Evolutionary conservation across 768 basidiomycete genomes (phyloP).

Genomic region (Macrolepiota dolichaula): DNA sequence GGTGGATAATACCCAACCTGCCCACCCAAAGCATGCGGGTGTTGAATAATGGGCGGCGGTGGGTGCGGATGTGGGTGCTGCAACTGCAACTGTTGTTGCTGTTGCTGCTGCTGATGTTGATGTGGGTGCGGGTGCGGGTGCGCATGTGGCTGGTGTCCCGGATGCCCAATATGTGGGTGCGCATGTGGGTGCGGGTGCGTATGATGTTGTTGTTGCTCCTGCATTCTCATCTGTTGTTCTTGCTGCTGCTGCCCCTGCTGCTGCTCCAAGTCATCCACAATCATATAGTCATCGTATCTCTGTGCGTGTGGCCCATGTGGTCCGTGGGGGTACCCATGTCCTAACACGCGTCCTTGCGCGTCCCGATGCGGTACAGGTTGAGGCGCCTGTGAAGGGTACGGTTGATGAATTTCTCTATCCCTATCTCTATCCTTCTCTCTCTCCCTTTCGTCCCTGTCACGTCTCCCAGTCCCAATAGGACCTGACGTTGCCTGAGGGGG

Average conservation of each 20-base stretch:
- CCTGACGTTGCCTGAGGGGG: background rate
- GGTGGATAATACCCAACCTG: slow-evolving; percentile 8
- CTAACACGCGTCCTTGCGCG: slow-evolving; percentile 13
- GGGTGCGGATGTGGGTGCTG: slow-evolving; percentile 8
- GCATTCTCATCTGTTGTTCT: slow-evolving; percentile 13
- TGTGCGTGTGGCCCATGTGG: slow-evolving; percentile 7
- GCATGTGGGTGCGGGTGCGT: slow-evolving; percentile 4
- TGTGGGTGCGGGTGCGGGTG: slow-evolving; percentile 10
- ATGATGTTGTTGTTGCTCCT: slow-evolving; percentile 10
- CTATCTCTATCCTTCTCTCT: slow-evolving; percentile 12
- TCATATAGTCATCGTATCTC: slow-evolving; percentile 6
- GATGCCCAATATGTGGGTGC: too few relatives aligned
- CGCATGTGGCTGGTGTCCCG: too few relatives aligned
- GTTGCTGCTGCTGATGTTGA: background rate
- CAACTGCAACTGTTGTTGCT: background rate
- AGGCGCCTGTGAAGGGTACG: slow-evolving; percentile 9
- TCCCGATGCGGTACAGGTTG: slow-evolving; percentile 12
- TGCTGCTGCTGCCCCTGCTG: slow-evolving; percentile 8
- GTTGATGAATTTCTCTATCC: slow-evolving; percentile 11
- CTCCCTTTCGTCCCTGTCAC: slow-evolving; percentile 13
- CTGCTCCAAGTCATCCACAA: slow-evolving; percentile 7
- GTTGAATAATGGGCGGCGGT: slow-evolving; percentile 5
- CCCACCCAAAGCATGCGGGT: background rate
- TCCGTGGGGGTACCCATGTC: slow-evolving; percentile 14
- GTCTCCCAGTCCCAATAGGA: slow-evolving; percentile 1